Conservation (phyloP, 1,284 basidiomycete genomes). For the Tetrapyrgos nigripes region DNA sequence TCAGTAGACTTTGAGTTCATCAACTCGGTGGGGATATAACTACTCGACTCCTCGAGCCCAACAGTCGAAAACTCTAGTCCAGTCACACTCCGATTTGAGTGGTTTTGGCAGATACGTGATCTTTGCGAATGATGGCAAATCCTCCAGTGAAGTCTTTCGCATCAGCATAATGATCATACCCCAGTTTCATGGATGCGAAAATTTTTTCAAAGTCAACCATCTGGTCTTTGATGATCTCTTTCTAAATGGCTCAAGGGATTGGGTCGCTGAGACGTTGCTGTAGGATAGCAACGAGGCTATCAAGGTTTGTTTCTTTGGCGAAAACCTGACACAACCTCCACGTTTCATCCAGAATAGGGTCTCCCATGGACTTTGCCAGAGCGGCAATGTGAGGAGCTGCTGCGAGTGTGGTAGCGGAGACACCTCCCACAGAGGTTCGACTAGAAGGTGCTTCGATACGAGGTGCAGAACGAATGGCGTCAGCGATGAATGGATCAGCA, state of each 20-base stretch:
- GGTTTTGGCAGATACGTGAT: no score
- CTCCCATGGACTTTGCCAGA: neutral
- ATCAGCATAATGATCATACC: conserved; percentile 26
- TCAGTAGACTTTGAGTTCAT: conserved; percentile 28
- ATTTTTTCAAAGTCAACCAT: conserved; percentile 32
- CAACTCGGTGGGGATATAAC: conserved; percentile 29
- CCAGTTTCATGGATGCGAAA: conserved; percentile 19
- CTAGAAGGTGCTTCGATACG: no score
- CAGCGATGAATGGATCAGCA: no score
- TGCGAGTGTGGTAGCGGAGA: neutral
- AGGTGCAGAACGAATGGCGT: no score
- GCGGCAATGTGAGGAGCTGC: neutral
- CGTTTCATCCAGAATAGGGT: neutral
- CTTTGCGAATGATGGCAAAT: conserved; percentile 28
- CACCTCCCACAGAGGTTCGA: no score
- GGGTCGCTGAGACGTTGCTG: neutral
- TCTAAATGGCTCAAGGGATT: neutral
- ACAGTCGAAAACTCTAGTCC: conserved; percentile 27
- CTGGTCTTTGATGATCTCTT: conserved; percentile 11
- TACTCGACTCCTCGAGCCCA: conserved; percentile 20
- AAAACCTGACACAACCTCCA: neutral
- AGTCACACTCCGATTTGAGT: conserved; percentile 32
- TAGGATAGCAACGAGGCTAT: neutral
- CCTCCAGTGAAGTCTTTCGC: conserved; percentile 27
- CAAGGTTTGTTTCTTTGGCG: neutral